A percentile compares a stretch with the other conserved stretches of the same genome.
Evolutionary conservation across 306 rosid genomes (phyloP).

Genomic region (Vigna angularis): DNA sequence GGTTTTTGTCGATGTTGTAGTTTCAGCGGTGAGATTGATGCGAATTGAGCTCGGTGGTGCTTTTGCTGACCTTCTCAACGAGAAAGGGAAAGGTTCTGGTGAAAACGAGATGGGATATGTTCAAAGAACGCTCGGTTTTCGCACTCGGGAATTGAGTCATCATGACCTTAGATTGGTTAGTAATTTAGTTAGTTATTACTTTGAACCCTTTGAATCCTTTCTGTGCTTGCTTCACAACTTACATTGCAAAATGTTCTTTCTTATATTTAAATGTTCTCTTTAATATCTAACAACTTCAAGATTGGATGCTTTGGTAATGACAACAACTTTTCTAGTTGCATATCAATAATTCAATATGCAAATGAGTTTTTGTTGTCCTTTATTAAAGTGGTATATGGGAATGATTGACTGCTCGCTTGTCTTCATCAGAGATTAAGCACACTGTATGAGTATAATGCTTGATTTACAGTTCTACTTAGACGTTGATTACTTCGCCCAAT

Average conservation of each 20-base stretch:
- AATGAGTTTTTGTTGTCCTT: neutral
- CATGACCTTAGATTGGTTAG: conserved; percentile 87
- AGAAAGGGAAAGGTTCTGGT: conserved; percentile 94
- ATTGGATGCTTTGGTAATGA: conserved; percentile 11
- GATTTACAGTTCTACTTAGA: neutral
- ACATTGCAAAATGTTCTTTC: no score
- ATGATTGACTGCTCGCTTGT: conserved; percentile 2
- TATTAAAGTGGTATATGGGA: neutral
- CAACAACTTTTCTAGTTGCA: neutral
- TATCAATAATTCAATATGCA: neutral
- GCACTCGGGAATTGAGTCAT: conserved; percentile 71
- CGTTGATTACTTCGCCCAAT: neutral
- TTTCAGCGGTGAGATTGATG: conserved; percentile 88
- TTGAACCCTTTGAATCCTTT: conserved; percentile 31
- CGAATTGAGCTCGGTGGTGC: conserved; percentile 93
- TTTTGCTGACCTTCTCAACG: conserved; percentile 92
- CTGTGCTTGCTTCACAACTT: conserved; percentile 10
- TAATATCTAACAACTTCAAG: neutral
- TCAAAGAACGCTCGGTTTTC: conserved; percentile 84
- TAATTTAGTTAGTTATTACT: conserved; percentile 12
- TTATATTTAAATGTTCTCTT: neutral
- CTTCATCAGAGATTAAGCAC: conserved; percentile 15
- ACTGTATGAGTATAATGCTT: neutral
- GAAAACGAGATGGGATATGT: conserved; percentile 93
- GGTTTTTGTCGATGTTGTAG: conserved; percentile 41